Evolutionary conservation across 306 rosid genomes (phyloP), one percentile per base, ranked within the genome.

Genomic region (Cicer pinnatifidum): DNA sequence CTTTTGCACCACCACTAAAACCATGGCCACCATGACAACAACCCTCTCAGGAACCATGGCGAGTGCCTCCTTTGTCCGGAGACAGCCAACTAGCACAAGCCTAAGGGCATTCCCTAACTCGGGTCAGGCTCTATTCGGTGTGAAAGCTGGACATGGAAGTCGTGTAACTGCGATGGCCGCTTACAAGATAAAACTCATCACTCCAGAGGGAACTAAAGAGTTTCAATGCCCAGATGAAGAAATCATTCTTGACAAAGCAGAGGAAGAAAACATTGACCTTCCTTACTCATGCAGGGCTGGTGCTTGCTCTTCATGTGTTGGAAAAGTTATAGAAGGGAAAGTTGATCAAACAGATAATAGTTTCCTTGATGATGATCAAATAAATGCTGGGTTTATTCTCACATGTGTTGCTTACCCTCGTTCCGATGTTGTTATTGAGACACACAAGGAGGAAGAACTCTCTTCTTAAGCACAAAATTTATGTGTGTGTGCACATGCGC

Each of bases 201-300:
- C 98, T 1, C 98, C 96, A 3, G 87, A 69, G 0, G 98, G 97
- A 6, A 19, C 77, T 2, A 8, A 13, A 3, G 93, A 84, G 39
- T 76, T 93, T 38, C 66, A 71, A 0, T 91, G 97, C 83, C 85
- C 90, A 0, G 93, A 81, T 17, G 88, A 86, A 9, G 81, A 12
- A 0, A 91, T 88, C 90, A 75, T 93, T 9, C 84, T 93, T 2
- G 98, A 93, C 76, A 73, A 16, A 0, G 97, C 98, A 0, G 98
- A 93, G 76, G 92, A 91, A 4, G 0, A 10, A 0, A 91, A 91
- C 3, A 0, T 86, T 9, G 98, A 93, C 5, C 87, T 91, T 28
- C 98, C 97, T 0, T 93, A 93, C 85, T 93, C 98, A 0, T 93
- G 97, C 80, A 79, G 98, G 17, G 96, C 98, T 7, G 98, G 98